These are phyloP conservation scores for Annulohypoxylon moriforme DNA, from an alignment of 495 filamentous ascomycete species.

Conservation along the genomic window DNA sequence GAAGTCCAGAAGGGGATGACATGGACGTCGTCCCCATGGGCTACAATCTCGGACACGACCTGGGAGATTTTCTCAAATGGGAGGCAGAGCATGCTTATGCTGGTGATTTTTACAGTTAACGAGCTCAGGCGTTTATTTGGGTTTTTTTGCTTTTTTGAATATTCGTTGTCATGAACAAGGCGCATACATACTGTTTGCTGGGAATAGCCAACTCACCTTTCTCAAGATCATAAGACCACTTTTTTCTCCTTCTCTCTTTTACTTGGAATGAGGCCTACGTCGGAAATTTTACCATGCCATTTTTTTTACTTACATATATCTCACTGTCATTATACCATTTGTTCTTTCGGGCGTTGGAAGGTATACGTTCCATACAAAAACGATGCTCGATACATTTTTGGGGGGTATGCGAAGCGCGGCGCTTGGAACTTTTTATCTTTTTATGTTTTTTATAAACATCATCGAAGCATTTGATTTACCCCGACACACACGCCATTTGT, in stretches of 20 bases:
- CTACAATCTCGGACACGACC: slow-evolving; percentile 65
- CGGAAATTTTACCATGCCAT: slow-evolving; percentile 7
- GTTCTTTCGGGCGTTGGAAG: slow-evolving; percentile 30
- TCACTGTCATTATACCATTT: slow-evolving; percentile 38
- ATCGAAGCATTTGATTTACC: slow-evolving; percentile 6
- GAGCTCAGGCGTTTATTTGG: slow-evolving; percentile 19
- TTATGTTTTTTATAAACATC: background rate
- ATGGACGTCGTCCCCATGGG: slow-evolving; percentile 62
- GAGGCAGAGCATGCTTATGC: slow-evolving; percentile 57
- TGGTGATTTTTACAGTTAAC: slow-evolving; percentile 40
- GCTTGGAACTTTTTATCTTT: slow-evolving; percentile 13
- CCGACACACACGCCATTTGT: background rate
- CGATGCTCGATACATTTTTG: background rate
- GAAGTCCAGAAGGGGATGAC: slow-evolving; percentile 54
- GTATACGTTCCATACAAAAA: slow-evolving; percentile 28
- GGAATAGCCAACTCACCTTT: background rate
- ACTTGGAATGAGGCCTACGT: slow-evolving; percentile 19
- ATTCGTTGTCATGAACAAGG: slow-evolving; percentile 1
- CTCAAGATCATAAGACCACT: background rate
- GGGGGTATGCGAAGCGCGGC: slow-evolving; percentile 27
- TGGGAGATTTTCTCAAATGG: slow-evolving; percentile 64
- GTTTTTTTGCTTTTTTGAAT: slow-evolving; percentile 3
- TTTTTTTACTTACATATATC: background rate
- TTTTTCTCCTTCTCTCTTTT: background rate
- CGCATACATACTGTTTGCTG: background rate